These are phyloP conservation scores for Ustilago hordei DNA, from an alignment of 1,284 basidiomycete species.

Conservation along the genomic window DNA sequence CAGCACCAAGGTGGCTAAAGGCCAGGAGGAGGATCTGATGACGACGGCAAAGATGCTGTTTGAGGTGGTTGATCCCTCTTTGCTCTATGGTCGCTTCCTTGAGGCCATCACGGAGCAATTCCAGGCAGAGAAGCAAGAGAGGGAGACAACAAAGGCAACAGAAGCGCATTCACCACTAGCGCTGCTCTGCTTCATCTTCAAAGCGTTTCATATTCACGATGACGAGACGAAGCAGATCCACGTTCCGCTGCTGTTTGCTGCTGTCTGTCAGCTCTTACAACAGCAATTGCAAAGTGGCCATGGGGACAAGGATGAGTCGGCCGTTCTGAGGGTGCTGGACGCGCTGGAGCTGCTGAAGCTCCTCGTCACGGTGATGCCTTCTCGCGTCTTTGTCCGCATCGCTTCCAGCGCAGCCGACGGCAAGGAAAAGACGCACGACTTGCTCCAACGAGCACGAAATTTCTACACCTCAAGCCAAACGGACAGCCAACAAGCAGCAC, in stretches of 20 bases:
- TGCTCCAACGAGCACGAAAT: constrained; percentile 33
- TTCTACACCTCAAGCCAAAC: constrained; percentile 51
- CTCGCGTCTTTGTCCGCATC: constrained; percentile 54
- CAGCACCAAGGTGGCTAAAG: constrained; percentile 76
- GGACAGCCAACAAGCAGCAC: constrained; percentile 47
- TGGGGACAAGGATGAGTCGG: background rate
- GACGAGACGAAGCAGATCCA: constrained; percentile 84
- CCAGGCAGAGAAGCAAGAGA: constrained; percentile 69
- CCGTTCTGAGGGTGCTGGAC: constrained; percentile 19
- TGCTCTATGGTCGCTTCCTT: constrained; percentile 85
- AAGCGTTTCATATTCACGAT: constrained; percentile 79
- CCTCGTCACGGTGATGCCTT: constrained; percentile 53
- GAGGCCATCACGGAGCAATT: constrained; percentile 70
- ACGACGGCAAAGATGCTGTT: constrained; percentile 90
- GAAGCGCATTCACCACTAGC: constrained; percentile 56
- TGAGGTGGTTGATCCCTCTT: constrained; percentile 88
- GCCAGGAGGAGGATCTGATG: constrained; percentile 75
- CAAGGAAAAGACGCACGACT: constrained; percentile 13
- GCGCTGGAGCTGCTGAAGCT: constrained; percentile 51
- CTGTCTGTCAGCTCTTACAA: constrained; percentile 37
- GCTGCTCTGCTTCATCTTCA: constrained; percentile 76
- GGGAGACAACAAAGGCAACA: background rate
- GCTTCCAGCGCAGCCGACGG: background rate
- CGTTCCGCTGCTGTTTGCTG: constrained; percentile 73
- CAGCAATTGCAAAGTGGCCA: constrained; percentile 5